These are phyloP conservation scores for Trametes pubescens DNA, from an alignment of 1,284 basidiomycete genomes.

Conservation along the genomic window DNA sequence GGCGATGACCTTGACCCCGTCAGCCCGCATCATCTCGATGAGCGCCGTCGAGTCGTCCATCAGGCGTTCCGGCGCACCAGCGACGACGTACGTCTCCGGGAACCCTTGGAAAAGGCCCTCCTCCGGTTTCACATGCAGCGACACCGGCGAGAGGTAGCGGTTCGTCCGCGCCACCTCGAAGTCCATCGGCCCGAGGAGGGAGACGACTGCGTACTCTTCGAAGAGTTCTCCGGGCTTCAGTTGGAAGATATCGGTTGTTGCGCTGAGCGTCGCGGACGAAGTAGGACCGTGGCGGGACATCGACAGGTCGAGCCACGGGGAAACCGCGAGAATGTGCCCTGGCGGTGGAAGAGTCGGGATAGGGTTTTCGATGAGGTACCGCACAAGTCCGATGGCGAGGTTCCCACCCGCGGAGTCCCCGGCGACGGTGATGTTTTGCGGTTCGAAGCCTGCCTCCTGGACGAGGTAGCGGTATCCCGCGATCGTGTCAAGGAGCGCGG, in stretches of 20 bases:
- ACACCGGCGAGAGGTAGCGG: slow-evolving; percentile 36
- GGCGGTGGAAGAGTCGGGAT: slow-evolving; percentile 51
- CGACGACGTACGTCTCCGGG: slow-evolving; percentile 37
- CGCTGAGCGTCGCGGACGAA: slow-evolving; percentile 37
- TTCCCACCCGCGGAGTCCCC: slow-evolving; percentile 73
- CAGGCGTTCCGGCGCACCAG: slow-evolving; percentile 37
- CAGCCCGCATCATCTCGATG: slow-evolving; percentile 32
- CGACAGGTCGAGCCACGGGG: slow-evolving; percentile 65
- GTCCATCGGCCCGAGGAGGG: slow-evolving; percentile 27
- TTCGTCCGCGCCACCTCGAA: slow-evolving; percentile 27
- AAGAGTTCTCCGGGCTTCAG: slow-evolving; percentile 15
- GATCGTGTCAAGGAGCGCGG: slow-evolving; percentile 57
- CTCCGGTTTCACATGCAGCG: slow-evolving; percentile 17
- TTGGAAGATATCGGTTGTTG: slow-evolving; percentile 26
- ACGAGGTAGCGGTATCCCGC: slow-evolving; percentile 56
- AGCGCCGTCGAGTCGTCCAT: slow-evolving; percentile 35
- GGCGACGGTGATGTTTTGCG: slow-evolving; percentile 55
- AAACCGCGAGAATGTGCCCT: slow-evolving; percentile 51
- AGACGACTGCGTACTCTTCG: slow-evolving; percentile 18
- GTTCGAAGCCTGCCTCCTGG: slow-evolving; percentile 45
- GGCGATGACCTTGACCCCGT: slow-evolving; percentile 24
- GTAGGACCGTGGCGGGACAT: slow-evolving; percentile 44
- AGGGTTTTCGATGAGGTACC: slow-evolving; percentile 49
- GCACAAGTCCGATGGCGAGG: slow-evolving; percentile 65
- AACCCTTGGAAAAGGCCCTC: slow-evolving; percentile 35